These are phyloP conservation scores for Trichoderma breve DNA, from an alignment of 2,329 filamentous ascomycete genomes.

Conservation along the genomic window DNA sequence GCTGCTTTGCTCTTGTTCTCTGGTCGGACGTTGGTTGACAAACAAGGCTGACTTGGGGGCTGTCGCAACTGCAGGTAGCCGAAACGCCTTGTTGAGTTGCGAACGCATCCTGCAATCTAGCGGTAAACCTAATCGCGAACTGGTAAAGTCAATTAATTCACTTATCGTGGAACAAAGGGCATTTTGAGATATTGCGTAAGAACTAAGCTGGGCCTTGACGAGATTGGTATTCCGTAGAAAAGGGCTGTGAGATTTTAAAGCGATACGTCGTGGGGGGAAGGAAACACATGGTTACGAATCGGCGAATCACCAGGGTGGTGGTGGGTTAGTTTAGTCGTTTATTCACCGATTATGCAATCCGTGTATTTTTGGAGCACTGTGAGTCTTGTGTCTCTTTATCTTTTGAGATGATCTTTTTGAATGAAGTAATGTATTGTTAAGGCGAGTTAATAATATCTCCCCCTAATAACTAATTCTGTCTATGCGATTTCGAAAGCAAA, in stretches of 20 bases:
- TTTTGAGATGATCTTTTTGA: neutral
- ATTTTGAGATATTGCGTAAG: neutral
- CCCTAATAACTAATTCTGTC: neutral
- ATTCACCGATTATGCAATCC: neutral
- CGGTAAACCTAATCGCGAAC: neutral
- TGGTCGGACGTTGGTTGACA: neutral
- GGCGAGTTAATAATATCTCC: neutral
- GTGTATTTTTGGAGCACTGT: neutral
- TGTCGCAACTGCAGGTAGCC: neutral
- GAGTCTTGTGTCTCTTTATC: neutral
- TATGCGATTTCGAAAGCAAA: neutral
- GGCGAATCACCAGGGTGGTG: neutral
- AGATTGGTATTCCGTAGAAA: neutral
- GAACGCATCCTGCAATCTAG: neutral
- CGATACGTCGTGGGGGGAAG: neutral
- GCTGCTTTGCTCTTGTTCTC: neutral
- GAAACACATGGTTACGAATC: neutral
- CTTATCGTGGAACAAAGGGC: neutral
- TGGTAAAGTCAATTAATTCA: neutral
- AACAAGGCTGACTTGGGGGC: neutral
- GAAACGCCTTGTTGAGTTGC: neutral
- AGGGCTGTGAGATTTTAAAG: constrained; percentile 16
- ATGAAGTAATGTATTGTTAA: neutral
- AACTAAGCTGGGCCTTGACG: neutral
- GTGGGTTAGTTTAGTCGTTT: neutral